Evolutionary conservation across 306 rosid genomes (phyloP).

Genomic region (apple (Malus domestica)): DNA sequence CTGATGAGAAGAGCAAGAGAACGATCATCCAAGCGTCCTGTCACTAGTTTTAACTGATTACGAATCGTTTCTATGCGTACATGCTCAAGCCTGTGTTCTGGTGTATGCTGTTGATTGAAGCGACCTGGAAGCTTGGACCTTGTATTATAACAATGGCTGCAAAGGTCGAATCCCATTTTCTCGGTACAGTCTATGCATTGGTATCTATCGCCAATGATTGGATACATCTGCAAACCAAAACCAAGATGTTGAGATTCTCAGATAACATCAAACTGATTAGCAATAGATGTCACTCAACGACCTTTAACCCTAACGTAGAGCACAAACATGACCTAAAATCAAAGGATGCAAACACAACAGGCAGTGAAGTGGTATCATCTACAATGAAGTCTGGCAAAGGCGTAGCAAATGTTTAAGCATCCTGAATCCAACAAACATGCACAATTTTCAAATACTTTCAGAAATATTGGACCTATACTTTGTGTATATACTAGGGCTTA

Average conservation of each 20-base stretch:
- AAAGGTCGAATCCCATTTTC: slow-evolving; percentile 66
- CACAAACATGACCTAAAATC: neutral
- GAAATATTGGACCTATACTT: too few species aligned
- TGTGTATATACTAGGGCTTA: too few species aligned
- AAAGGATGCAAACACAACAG: neutral
- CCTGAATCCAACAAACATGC: neutral
- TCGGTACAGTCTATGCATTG: slow-evolving; percentile 65
- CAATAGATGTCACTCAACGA: neutral
- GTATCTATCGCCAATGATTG: slow-evolving; percentile 75
- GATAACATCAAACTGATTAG: too few species aligned
- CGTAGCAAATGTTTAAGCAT: neutral
- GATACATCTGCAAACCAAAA: slow-evolving; percentile 40
- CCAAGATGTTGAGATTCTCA: neutral
- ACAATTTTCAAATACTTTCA: neutral
- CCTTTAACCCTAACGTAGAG: neutral
- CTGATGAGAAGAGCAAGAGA: slow-evolving; percentile 18
- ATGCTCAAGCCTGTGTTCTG: neutral
- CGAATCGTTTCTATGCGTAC: too few species aligned
- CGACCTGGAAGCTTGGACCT: slow-evolving; percentile 77
- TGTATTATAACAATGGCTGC: slow-evolving; percentile 58
- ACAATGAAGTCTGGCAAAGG: neutral
- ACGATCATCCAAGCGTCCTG: slow-evolving; percentile 23
- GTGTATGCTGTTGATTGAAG: slow-evolving; percentile 84
- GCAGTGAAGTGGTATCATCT: neutral
- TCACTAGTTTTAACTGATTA: slow-evolving; percentile 21